Evolutionary conservation across 768 basidiomycete species (phyloP), one percentile per base, ranked within the genome.

Genomic region (Leccinum longicurvipes): DNA sequence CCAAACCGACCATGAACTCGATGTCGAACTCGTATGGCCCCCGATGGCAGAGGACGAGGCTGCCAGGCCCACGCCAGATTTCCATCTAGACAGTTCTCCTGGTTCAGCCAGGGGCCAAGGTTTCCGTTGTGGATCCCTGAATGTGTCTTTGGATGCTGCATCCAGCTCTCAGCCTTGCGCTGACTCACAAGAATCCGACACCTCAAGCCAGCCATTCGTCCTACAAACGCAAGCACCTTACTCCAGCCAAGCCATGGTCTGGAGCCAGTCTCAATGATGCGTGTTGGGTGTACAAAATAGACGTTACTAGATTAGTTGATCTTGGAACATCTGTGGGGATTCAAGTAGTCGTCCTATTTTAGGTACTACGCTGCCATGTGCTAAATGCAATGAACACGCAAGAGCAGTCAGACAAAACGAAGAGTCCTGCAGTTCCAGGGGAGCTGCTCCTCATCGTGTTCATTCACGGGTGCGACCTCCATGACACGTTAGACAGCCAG

Each of bases 391-490:
- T 62, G 65, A 55, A 39, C 45, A 24, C 39, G 8, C 56, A 57
- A 29, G 50, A 59, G 51, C 58, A 54, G 19, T 27, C 25, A 3
- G 59, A 55, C 31, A 55, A 54, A 19, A 53, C 39, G 15, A 48
- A 57, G 9, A 31, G 24, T 24, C 42, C 56, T 44, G 24, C 56
- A 28, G 53, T 42, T 32, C 61, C 74, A 27, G 51, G 57, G 23
- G 82, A 84, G n/a, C 59, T 79, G 7, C 72, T 93, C 4, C 77
- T 92, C 34, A 66, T 91, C 54, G 74, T 92, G 36, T 93, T 91
- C 66, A 85, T 93, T 27, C 91, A 93, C 62, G 91, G 91, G 68
- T 91, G 80, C 80, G 61, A 46, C 31, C 3, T 21, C 27, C 17
- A 45, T 21, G 47, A 39, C 32, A n/a, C 3, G 6, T 6, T 34